Percentiles rank a stretch among this genome's conserved stretches.
phyloP scores from a whole-genome alignment of 352 stramenopile species.

The Labyrinthula sp. region DNA sequence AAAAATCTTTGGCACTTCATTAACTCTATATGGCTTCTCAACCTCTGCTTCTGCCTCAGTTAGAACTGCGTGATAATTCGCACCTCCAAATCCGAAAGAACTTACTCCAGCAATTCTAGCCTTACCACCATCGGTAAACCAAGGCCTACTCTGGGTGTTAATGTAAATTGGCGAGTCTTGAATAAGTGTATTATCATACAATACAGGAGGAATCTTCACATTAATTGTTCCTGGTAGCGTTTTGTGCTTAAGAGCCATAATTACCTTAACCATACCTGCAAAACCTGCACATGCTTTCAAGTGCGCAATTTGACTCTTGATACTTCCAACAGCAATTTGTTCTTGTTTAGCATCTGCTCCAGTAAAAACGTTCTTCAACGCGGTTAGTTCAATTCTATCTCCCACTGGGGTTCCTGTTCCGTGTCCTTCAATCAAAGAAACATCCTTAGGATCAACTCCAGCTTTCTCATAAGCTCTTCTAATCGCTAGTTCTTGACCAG shows the following conservation, averaged over 20 bases:
- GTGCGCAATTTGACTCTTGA: no score
- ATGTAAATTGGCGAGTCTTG: conserved; percentile 14
- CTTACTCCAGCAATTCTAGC: conserved; percentile 5
- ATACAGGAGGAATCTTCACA: conserved; percentile 4
- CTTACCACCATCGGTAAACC: conserved; percentile 8
- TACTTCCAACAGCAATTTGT: no score
- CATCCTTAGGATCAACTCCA: conserved; percentile 3
- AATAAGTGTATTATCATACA: conserved; percentile 12
- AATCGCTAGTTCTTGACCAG: conserved; percentile 11
- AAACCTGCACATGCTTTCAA: no score
- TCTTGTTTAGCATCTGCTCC: conserved; percentile 6
- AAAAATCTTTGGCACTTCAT: no score
- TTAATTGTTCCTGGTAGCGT: no score
- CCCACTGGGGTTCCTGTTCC: conserved; percentile 39
- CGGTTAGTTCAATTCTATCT: conserved; percentile 37
- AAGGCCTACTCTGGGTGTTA: conserved; percentile 14
- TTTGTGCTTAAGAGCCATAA: no score
- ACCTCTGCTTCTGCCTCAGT: no score
- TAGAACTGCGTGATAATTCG: conserved; percentile 25
- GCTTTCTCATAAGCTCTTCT: conserved; percentile 10
- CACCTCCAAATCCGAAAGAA: conserved; percentile 17
- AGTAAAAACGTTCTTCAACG: conserved; percentile 7
- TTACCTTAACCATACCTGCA: no score
- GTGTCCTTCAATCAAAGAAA: conserved; percentile 39
- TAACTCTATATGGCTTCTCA: no score